Conservation (phyloP, 129 eudicot genomes). For the Gnaphalium uliginosum region DNA sequence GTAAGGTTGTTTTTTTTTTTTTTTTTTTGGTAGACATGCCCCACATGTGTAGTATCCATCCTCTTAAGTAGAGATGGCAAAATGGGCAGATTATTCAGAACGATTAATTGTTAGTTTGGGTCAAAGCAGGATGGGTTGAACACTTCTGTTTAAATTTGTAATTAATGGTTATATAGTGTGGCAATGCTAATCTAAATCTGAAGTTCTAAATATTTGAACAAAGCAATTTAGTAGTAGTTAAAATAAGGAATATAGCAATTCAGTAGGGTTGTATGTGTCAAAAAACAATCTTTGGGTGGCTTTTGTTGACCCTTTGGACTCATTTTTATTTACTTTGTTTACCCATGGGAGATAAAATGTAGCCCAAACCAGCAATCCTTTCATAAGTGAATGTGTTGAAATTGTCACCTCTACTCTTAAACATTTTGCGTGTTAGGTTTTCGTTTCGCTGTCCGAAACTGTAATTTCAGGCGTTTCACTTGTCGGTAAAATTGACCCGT, state of each 20-base stretch:
- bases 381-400: not conserved
- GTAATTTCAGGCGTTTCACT: not conserved
- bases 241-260: not conserved
- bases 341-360: not conserved
- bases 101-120: not conserved
- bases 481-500: not conserved
- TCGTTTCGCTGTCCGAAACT: not conserved
- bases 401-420: not conserved
- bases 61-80: no score
- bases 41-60: not conserved
- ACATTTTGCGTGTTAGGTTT: not conserved
- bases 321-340: not conserved
- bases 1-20: no score
- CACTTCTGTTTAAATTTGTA: no score
- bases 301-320: not conserved
- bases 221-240: no score
- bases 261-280: not conserved
- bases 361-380: not conserved
- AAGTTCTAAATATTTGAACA: no score
- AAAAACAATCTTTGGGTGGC: not conserved
- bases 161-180: no score
- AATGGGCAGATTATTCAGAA: not conserved
- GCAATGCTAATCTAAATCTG: no score
- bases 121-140: not conserved
- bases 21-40: no score